These are phyloP conservation scores for Tetrahymena borealis DNA, from an alignment of 73 alveolate genomes.

Conservation along the genomic window DNA sequence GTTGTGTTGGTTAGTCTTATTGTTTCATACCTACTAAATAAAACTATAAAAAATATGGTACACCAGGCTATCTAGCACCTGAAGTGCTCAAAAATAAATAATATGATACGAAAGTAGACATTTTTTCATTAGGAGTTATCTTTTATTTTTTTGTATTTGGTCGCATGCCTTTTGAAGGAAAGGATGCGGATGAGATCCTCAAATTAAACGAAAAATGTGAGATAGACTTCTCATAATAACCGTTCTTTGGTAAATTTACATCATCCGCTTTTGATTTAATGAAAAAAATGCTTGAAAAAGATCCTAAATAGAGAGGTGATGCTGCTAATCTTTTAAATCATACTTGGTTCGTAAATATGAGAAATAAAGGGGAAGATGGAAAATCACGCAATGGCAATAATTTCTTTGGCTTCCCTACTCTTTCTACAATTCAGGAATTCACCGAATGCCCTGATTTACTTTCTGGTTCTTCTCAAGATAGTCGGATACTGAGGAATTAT, in stretches of 20 bases:
- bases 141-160: constrained; percentile 23
- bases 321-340: constrained; percentile 37
- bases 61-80: constrained; percentile 46
- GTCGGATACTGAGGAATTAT: not conserved
- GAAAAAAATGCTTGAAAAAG: constrained; percentile 35
- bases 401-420: constrained; percentile 10
- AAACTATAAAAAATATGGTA: constrained; percentile 38
- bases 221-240: constrained; percentile 11
- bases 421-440: constrained; percentile 23
- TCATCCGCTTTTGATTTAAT: constrained; percentile 36
- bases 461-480: not conserved
- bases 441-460: constrained; percentile 8
- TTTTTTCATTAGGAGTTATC: constrained; percentile 27
- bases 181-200: constrained; percentile 34
- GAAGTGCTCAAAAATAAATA: constrained; percentile 29
- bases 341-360: constrained; percentile 42
- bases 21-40: not conserved
- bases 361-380: constrained; percentile 14
- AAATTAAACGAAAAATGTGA: constrained; percentile 28
- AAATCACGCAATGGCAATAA: constrained; percentile 4
- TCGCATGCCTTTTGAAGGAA: constrained; percentile 41
- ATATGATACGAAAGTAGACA: constrained; percentile 29
- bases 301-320: constrained; percentile 37
- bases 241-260: not conserved
- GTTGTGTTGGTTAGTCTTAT: not conserved